Conservation (phyloP, 805 yeast species). For the Pichia sporocuriosa region DNA sequence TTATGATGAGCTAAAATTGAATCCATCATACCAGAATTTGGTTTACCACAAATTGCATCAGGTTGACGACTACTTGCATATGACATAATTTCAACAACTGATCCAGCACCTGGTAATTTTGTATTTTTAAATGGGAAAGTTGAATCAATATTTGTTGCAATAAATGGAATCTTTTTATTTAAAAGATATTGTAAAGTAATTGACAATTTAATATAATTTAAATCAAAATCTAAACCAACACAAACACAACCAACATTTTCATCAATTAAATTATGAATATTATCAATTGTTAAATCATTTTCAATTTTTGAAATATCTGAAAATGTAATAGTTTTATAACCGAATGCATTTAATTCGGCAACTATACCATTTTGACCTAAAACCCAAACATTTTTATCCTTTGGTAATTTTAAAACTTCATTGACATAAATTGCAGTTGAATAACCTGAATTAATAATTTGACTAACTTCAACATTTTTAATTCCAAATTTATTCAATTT, state of each 20-base stretch:
- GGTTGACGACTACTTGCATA: slow-evolving; percentile 78
- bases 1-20: slow-evolving; percentile 66
- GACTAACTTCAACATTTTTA: slow-evolving; percentile 41
- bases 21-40: slow-evolving; percentile 83
- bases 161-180: slow-evolving; percentile 58
- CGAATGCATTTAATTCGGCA: slow-evolving; percentile 68
- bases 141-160: slow-evolving; percentile 93
- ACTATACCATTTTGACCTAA: slow-evolving; percentile 85
- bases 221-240: slow-evolving; percentile 71
- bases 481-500: slow-evolving; percentile 65
- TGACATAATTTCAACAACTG: slow-evolving; percentile 72
- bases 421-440: slow-evolving; percentile 84
- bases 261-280: slow-evolving; percentile 59
- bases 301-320: slow-evolving; percentile 39
- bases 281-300: slow-evolving; percentile 38
- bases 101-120: slow-evolving; percentile 92
- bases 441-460: slow-evolving; percentile 86
- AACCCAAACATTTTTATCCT: slow-evolving; percentile 76
- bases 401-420: slow-evolving; percentile 67
- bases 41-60: slow-evolving; percentile 76
- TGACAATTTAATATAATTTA: slow-evolving; percentile 80
- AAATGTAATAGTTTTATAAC: slow-evolving; percentile 65
- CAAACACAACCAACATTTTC: slow-evolving; percentile 78
- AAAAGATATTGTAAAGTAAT: slow-evolving; percentile 74
- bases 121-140: slow-evolving; percentile 88